These are phyloP conservation scores for Poterioochromonas sp. DNA, from an alignment of 352 stramenopile species.

Conservation along the genomic window DNA sequence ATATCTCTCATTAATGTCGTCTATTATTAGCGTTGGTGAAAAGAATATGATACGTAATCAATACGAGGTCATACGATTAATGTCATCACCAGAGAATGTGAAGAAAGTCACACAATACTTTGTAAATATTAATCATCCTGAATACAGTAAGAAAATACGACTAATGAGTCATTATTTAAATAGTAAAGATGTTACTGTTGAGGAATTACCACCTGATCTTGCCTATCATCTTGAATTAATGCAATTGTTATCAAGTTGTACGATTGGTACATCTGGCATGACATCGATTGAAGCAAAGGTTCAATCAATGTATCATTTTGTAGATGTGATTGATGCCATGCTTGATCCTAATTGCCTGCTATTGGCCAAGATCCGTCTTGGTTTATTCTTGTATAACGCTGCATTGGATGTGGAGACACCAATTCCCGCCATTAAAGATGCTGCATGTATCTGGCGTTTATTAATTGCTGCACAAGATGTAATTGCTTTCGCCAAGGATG, in stretches of 20 bases:
- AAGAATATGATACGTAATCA: conserved; percentile 38
- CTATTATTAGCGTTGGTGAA: conserved; percentile 33
- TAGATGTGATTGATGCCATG: conserved; percentile 39
- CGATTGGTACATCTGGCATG: conserved; percentile 39
- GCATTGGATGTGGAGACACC: conserved; percentile 43
- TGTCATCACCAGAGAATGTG: conserved; percentile 28
- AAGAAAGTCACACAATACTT: conserved; percentile 33
- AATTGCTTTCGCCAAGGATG: conserved; percentile 25
- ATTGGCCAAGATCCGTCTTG: conserved; percentile 30
- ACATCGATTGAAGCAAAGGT: conserved; percentile 46
- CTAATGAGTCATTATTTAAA: neutral
- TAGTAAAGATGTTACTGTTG: neutral
- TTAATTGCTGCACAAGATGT: conserved; percentile 17
- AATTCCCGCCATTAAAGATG: conserved; percentile 36
- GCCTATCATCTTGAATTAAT: conserved; percentile 41
- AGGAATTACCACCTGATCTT: conserved; percentile 31
- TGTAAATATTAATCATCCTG: conserved; percentile 10
- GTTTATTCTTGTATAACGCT: conserved; percentile 38
- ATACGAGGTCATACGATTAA: conserved; percentile 37
- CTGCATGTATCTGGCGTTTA: conserved; percentile 34
- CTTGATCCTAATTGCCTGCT: conserved; percentile 36
- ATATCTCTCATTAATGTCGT: conserved; percentile 37
- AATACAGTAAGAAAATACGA: conserved; percentile 33
- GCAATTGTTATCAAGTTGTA: conserved; percentile 37
- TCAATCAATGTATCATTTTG: conserved; percentile 38